Percentiles rank a stretch among this genome's conserved stretches.
These are phyloP conservation scores for Ulmus americana DNA, from an alignment of 331 rosid genomes.

Conservation along the genomic window DNA sequence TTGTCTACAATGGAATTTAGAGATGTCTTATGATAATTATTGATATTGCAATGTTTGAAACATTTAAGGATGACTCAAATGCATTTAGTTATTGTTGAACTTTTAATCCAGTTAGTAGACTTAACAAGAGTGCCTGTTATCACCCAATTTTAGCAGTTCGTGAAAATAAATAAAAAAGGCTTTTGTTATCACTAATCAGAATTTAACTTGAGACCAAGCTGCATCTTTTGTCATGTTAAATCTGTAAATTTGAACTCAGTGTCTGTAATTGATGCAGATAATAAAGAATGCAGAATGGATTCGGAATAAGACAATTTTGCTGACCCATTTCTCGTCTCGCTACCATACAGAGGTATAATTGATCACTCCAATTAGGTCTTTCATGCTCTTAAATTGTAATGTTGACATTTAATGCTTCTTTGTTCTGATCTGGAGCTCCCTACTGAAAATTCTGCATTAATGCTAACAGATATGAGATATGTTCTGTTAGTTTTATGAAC, in stretches of 20 bases:
- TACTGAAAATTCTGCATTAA: background rate
- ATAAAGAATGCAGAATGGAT: constrained; percentile 81
- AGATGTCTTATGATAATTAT: background rate
- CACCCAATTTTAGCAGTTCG: background rate
- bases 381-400: background rate
- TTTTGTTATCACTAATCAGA: background rate
- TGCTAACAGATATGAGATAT: background rate
- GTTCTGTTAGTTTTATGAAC: background rate
- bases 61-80: background rate
- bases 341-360: constrained; percentile 69
- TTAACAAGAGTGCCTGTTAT: background rate
- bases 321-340: constrained; percentile 96
- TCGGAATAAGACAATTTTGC: constrained; percentile 73
- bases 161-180: background rate
- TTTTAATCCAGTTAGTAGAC: background rate
- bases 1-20: no score
- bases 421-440: background rate
- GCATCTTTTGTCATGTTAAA: constrained; percentile 3
- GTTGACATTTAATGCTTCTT: background rate
- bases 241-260: constrained; percentile 13
- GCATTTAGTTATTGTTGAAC: background rate
- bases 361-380: constrained; percentile 4
- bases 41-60: background rate
- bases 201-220: constrained; percentile 12
- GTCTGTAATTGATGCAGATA: constrained; percentile 41